Conservation (phyloP, 2,329 filamentous ascomycete genomes). For the Ophiostoma pallidulum region DNA sequence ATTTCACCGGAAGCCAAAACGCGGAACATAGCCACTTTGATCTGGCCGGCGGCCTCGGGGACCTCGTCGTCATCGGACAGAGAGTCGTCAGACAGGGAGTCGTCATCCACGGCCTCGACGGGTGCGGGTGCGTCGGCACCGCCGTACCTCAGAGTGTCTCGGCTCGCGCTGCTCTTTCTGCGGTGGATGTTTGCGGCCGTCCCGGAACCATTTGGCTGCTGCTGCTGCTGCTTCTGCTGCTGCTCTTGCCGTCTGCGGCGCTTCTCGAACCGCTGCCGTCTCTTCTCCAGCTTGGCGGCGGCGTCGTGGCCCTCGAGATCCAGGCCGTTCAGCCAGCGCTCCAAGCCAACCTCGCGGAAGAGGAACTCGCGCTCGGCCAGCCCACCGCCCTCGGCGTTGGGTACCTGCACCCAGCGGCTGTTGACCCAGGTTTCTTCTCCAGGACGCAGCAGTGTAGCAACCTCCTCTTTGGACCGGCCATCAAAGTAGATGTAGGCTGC, state of each 20-base stretch:
- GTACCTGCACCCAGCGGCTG: constrained; percentile 92
- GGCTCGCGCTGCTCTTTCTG: constrained; percentile 32
- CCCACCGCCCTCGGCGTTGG: constrained; percentile 82
- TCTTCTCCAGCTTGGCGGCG: constrained; percentile 81
- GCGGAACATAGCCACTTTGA: constrained; percentile 94
- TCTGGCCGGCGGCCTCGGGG: constrained; percentile 90
- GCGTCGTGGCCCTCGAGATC: constrained; percentile 91
- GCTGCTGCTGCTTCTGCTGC: constrained; percentile 21
- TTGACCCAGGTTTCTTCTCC: constrained; percentile 99
- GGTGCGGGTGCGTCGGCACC: constrained; percentile 61
- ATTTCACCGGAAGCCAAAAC: constrained; percentile 94
- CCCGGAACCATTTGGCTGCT: constrained; percentile 17
- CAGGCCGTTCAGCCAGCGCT: constrained; percentile 91
- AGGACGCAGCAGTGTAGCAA: constrained; percentile 81
- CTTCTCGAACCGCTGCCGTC: constrained; percentile 68
- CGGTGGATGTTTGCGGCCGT: constrained; percentile 25
- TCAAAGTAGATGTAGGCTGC: constrained; percentile 98
- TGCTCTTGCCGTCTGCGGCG: constrained; percentile 53
- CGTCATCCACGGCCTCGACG: constrained; percentile 57
- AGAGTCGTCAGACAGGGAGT: constrained; percentile 56
- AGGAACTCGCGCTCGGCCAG: constrained; percentile 94
- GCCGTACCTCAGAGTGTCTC: constrained; percentile 68
- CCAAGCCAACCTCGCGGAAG: constrained; percentile 91
- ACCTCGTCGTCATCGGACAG: constrained; percentile 73
- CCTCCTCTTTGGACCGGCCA: constrained; percentile 88